Percentiles rank a stretch among this genome's conserved stretches.
phyloP scores from a whole-genome alignment of 108 stramenopile species.

The Conticribra guillardii region DNA sequence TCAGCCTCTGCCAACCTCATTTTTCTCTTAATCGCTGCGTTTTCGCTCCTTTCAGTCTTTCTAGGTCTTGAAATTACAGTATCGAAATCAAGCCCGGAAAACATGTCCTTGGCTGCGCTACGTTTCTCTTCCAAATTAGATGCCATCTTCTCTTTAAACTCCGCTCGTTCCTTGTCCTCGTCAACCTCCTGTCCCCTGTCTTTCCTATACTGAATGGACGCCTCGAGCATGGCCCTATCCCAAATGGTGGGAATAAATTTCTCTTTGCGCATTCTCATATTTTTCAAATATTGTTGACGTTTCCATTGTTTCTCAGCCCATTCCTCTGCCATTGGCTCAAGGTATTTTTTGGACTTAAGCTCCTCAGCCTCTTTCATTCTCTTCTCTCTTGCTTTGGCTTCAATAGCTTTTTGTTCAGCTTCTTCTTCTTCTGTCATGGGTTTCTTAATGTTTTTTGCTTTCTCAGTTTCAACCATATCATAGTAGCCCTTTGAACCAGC shows the following conservation, averaged over 20 bases:
- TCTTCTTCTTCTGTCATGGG: slow-evolving; percentile 34
- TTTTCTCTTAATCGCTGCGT: slow-evolving; percentile 18
- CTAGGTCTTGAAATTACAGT: not conserved
- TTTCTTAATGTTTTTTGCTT: slow-evolving; percentile 43
- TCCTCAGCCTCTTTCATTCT: slow-evolving; percentile 25
- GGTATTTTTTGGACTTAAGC: slow-evolving; percentile 40
- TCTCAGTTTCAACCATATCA: slow-evolving; percentile 20
- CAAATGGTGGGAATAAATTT: slow-evolving; percentile 73
- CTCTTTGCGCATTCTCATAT: slow-evolving; percentile 55
- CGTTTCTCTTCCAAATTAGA: slow-evolving; percentile 42
- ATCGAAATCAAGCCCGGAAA: not conserved
- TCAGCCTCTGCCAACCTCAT: slow-evolving; percentile 49
- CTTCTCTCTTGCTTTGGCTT: slow-evolving; percentile 36
- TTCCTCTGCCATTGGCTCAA: slow-evolving; percentile 69
- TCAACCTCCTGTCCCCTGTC: slow-evolving; percentile 35
- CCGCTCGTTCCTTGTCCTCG: slow-evolving; percentile 48
- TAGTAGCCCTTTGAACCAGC: slow-evolving; percentile 32
- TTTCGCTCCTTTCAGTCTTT: slow-evolving; percentile 4
- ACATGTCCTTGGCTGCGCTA: not conserved
- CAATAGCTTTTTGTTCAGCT: no score
- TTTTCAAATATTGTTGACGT: slow-evolving; percentile 58
- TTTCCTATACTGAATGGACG: slow-evolving; percentile 67
- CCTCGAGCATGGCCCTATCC: slow-evolving; percentile 84
- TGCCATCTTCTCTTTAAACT: slow-evolving; percentile 56
- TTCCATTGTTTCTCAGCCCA: slow-evolving; percentile 85